A percentile compares a stretch with the other conserved stretches of the same genome.
These are phyloP conservation scores for Colletotrichum truncatum DNA, from an alignment of 2,329 filamentous ascomycete genomes.

Conservation along the genomic window DNA sequence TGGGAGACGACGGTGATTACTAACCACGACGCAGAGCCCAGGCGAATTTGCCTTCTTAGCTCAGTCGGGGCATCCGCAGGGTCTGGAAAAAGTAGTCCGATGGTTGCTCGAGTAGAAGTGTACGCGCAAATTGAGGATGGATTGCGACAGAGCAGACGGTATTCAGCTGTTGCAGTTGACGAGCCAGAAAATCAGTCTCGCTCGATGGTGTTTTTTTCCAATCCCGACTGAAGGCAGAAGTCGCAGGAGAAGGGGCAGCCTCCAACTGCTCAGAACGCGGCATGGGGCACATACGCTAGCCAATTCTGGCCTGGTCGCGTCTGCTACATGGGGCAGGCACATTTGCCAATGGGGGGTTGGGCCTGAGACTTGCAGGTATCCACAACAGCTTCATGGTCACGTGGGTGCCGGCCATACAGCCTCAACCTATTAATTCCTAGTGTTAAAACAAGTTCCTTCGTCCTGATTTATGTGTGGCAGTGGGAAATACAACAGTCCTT, in stretches of 20 bases:
- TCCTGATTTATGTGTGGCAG: too few relatives aligned
- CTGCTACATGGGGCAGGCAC: not conserved
- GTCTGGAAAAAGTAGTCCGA: not conserved
- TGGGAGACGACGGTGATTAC: constrained; percentile 18
- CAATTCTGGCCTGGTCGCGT: not conserved
- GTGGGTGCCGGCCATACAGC: not conserved
- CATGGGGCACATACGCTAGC: not conserved
- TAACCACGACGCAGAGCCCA: constrained; percentile 27
- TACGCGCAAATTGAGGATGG: not conserved
- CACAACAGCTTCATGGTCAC: not conserved
- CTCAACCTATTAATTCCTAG: too few relatives aligned
- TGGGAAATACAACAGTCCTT: too few relatives aligned
- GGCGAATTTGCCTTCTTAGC: constrained; percentile 22
- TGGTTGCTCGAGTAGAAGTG: not conserved
- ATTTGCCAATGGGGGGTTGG: not conserved
- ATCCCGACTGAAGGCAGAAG: not conserved
- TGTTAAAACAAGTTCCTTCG: not conserved
- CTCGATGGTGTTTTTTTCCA: constrained; percentile 6
- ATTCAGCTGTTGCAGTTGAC: not conserved
- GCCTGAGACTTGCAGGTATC: not conserved
- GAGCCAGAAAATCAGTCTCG: not conserved
- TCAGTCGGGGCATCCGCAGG: constrained; percentile 17
- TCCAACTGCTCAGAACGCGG: not conserved
- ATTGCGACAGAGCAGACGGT: not conserved
- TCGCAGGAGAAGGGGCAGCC: not conserved